phyloP scores from a whole-genome alignment of 768 basidiomycete genomes.

The Suillus alpinus region DNA sequence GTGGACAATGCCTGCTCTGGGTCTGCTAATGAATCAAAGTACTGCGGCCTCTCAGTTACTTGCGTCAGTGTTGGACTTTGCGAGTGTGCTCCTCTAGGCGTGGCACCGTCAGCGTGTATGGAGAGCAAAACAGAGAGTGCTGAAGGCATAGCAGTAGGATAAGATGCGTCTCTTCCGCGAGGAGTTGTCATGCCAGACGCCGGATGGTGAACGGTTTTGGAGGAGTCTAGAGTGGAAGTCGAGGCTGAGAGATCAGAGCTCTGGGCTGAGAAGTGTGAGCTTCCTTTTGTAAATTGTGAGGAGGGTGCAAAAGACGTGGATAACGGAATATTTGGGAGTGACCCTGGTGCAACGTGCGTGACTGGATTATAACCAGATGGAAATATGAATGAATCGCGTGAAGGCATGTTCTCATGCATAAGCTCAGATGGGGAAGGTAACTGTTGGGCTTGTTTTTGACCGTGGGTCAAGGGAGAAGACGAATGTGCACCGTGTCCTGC shows the following conservation, averaged over 20 bases:
- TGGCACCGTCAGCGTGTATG: slow-evolving; percentile 13
- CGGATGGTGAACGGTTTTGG: slow-evolving; percentile 7
- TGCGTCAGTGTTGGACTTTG: slow-evolving; percentile 6
- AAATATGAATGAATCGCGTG: slow-evolving; percentile 39
- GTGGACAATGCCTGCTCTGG: not conserved
- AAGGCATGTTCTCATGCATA: slow-evolving; percentile 6
- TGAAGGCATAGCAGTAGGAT: slow-evolving; percentile 24
- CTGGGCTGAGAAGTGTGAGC: slow-evolving; percentile 21
- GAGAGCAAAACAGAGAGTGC: slow-evolving; percentile 36
- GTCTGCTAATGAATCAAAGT: not conserved
- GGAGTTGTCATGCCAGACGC: slow-evolving; percentile 13
- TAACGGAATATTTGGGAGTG: slow-evolving; percentile 4
- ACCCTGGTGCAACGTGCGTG: slow-evolving; percentile 1
- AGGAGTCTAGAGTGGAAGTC: slow-evolving; percentile 27
- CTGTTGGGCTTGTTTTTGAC: not conserved
- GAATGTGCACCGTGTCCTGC: not conserved
- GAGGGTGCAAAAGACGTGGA: slow-evolving; percentile 24
- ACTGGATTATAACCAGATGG: slow-evolving; percentile 27
- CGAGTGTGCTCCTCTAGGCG: not conserved
- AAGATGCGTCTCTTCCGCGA: slow-evolving; percentile 20
- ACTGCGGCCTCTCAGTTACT: slow-evolving; percentile 11
- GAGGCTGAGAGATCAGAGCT: slow-evolving; percentile 24
- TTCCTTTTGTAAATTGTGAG: slow-evolving; percentile 22
- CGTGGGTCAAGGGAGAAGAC: not conserved
- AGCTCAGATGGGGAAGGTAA: not conserved